These are phyloP conservation scores for Cladophialophora bantiana DNA, from an alignment of 2,329 filamentous ascomycete genomes.

Conservation along the genomic window DNA sequence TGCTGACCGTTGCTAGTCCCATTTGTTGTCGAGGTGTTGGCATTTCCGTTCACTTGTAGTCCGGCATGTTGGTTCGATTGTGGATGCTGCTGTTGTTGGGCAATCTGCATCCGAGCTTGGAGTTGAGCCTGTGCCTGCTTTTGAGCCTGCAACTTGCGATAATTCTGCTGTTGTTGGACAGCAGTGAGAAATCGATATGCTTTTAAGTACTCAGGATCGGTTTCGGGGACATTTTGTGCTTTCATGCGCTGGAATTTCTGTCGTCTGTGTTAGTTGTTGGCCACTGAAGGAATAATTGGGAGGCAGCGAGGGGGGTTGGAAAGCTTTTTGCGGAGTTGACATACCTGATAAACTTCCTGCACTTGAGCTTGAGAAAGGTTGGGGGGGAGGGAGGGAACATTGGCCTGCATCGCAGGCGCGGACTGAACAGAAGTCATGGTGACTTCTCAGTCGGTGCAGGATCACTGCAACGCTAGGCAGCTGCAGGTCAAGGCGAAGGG, in stretches of 20 bases:
- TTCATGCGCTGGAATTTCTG: slow-evolving; percentile 93
- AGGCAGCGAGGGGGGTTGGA: slow-evolving; percentile 8
- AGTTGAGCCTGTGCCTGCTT: slow-evolving; percentile 47
- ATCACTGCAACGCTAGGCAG: slow-evolving; percentile 17
- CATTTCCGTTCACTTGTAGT: slow-evolving; percentile 47
- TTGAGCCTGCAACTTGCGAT: slow-evolving; percentile 59
- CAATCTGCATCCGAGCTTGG: slow-evolving; percentile 1
- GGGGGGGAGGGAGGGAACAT: slow-evolving; percentile 66
- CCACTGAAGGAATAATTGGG: slow-evolving; percentile 10
- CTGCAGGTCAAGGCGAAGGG: slow-evolving; percentile 23
- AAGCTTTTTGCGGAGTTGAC: slow-evolving; percentile 43
- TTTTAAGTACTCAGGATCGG: slow-evolving; percentile 88
- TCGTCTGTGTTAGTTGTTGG: slow-evolving; percentile 47
- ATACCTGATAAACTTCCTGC: slow-evolving; percentile 70
- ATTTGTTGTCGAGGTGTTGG: slow-evolving; percentile 47
- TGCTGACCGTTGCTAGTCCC: slow-evolving; percentile 50
- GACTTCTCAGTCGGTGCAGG: slow-evolving; percentile 34
- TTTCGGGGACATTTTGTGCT: slow-evolving; percentile 77
- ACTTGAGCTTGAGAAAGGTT: slow-evolving; percentile 78
- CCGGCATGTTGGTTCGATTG: slow-evolving; percentile 54
- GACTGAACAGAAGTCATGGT: slow-evolving; percentile 83
- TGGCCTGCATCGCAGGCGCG: slow-evolving; percentile 71
- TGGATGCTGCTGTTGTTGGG: slow-evolving; percentile 46
- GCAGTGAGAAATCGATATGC: slow-evolving; percentile 75
- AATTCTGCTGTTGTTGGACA: slow-evolving; percentile 71